Evolutionary conservation across 208 protist genomes (phyloP), one percentile per base, ranked within the genome.

Genomic region (Kentomonas sorsogonicus): DNA sequence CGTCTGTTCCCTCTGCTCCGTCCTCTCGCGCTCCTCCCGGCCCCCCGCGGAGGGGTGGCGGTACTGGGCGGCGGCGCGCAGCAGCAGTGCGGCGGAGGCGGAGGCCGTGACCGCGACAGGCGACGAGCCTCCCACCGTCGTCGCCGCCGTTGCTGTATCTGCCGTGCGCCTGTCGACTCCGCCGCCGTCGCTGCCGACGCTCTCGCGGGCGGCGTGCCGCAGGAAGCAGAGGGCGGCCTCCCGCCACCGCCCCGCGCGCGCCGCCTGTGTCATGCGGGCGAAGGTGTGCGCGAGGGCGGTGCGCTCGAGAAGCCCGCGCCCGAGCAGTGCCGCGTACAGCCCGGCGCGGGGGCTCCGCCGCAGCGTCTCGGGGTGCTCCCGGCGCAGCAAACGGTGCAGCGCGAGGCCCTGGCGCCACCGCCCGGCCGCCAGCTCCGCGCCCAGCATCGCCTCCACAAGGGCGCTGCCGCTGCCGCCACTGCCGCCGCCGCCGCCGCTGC

Each of bases 391-490:
- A 46, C 80, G 73, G 45, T 87, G 75, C 27, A 89, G 80, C 39
- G 72, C 64, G 11, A 92, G 64, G 2, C 81, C 85, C 2, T 63
- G 68, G 38, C 66, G 63, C 85, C 85, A 92, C 44, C 74, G 50
- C 9, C 85, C 85, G 1, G 60, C 66, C 20, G 46, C 57, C 26
- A 89, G 69, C 36, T 70, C 61, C 27, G 53, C 60, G 30, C 59
- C 60, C 23, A 92, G 60, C 36, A 84, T 44, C 30, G 82, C 75
- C 53, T 84, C 74, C 3, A 74, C 60, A 7, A 86, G 58, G 31
- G 23, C 38, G 3, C 66, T 11, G 20, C 51, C 56, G 10, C 53
- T 68, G 10, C 55, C 53, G 34, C 33, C 33, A 13, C 44, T n/a
- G n/a, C n/a, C n/a, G n/a, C n/a, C n/a, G n/a, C n/a, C n/a, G n/a